Base-by-base conservation (phyloP, 768 basidiomycete genomes). In the Lactifluus echinatus region DNA sequence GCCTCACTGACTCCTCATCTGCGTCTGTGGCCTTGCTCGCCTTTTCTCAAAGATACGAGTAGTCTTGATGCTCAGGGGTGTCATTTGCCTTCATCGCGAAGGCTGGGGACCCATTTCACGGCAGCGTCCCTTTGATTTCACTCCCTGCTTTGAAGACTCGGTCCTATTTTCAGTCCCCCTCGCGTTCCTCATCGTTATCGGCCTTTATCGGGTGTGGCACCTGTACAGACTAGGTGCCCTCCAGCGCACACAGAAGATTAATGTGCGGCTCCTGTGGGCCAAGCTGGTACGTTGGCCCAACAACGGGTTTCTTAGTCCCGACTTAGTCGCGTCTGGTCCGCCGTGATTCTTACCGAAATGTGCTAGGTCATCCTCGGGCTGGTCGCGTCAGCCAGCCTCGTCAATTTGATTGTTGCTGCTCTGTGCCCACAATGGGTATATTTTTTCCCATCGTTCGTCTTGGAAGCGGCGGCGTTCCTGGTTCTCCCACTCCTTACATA, bases 131-230 rank as follows among this genome's bases (percentile, higher is more conserved):
- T 89, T 92, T 67, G 93, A 94, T 68, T 62, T 84, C 8, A 89
- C 91, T 1, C 78, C 81, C 14, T 95, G 93, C 68, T 89, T 86
- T 61, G 86, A 94, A 64, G 85, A 91, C 61, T 85, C 82, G 14
- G 66, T 85, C 42, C 31, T 93, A 0, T 68, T 91, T 1, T 75
- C 87, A 0, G 57, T 73, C 4, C 64, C 85, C 0, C 73, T 86
- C 50, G 72, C 72, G 2, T 36, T 75, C 8, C 66, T 85, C 50
- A 51, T 82, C 29, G 29, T 82, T 53, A 59, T 74, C 7, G 70
- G 74, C 4, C 65, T 78, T n/a, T 50, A 73, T 42, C 74, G 73
- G 29, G 71, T 75, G 21, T 68, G 70, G 29, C 56, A 63, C 11
- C 64, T 75, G 21, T 65, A 66, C 56, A 66, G 36, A 50, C 60